Evolutionary conservation across 2,329 filamentous ascomycete genomes (phyloP).

Genomic region (Fusarium nelsonii): DNA sequence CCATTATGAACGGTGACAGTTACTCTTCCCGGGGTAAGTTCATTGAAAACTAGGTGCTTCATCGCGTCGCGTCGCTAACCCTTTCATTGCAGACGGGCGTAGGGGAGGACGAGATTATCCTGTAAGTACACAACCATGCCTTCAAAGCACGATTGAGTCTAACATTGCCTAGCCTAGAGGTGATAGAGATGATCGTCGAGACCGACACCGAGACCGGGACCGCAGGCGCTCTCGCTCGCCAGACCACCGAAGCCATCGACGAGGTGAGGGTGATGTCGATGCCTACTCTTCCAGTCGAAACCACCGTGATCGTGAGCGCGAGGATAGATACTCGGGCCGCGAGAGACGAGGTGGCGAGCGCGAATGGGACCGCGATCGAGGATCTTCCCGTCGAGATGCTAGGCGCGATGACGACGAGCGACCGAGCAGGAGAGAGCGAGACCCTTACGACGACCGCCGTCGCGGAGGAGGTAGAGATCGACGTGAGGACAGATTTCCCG

Average conservation of each 20-base stretch:
- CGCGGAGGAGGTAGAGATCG: slow-evolving; percentile 63
- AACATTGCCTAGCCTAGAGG: slow-evolving; percentile 48
- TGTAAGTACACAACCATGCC: slow-evolving; percentile 53
- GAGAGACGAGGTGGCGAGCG: slow-evolving; percentile 70
- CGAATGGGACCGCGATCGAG: slow-evolving; percentile 81
- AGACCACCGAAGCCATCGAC: slow-evolving; percentile 74
- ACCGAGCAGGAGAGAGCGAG: slow-evolving; percentile 69
- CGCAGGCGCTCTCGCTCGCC: slow-evolving; percentile 89
- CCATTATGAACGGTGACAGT: slow-evolving; percentile 85
- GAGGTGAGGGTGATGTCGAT: slow-evolving; percentile 83
- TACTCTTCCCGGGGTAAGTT: slow-evolving; percentile 81
- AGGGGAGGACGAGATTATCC: slow-evolving; percentile 68
- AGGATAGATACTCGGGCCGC: slow-evolving; percentile 86
- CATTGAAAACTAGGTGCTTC: slow-evolving; percentile 9
- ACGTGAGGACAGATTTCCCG: slow-evolving; percentile 53
- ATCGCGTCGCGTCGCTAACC: slow-evolving; percentile 51
- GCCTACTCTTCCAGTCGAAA: slow-evolving; percentile 93
- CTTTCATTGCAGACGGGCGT: slow-evolving; percentile 58
- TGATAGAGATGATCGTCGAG: slow-evolving; percentile 53
- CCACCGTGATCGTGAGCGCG: slow-evolving; percentile 92
- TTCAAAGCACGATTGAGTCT: slow-evolving; percentile 20
- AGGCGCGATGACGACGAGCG: slow-evolving; percentile 75
- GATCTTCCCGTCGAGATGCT: slow-evolving; percentile 69
- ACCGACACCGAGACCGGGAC: slow-evolving; percentile 50
- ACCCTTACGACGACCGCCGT: slow-evolving; percentile 63